Evolutionary conservation across 2,329 filamentous ascomycete genomes (phyloP).

Genomic region (Xylaria sp.): DNA sequence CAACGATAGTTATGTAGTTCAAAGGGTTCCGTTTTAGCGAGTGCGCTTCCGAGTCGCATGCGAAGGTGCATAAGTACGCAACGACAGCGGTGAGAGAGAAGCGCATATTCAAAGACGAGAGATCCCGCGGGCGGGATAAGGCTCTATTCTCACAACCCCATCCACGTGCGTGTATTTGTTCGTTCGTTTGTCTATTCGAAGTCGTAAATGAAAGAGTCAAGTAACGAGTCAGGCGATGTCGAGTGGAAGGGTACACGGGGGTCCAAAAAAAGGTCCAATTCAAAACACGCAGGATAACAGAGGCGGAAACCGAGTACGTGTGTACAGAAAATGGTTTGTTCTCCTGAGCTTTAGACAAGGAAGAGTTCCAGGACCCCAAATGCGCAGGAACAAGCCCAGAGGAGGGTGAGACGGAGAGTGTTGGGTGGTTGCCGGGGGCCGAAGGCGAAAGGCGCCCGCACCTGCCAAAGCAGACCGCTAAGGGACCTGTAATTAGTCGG

Average conservation of each 20-base stretch:
- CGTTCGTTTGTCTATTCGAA: neutral
- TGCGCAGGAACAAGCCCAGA: slow-evolving; percentile 23
- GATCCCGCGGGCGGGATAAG: slow-evolving; percentile 43
- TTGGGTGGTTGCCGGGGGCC: slow-evolving; percentile 32
- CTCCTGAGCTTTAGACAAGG: slow-evolving; percentile 8
- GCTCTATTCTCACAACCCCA: slow-evolving; percentile 44
- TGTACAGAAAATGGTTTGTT: slow-evolving; percentile 5
- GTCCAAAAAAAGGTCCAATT: slow-evolving; percentile 7
- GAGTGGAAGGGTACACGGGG: slow-evolving; percentile 18
- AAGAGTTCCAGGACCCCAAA: slow-evolving; percentile 3
- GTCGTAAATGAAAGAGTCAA: neutral
- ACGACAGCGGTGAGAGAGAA: slow-evolving; percentile 45
- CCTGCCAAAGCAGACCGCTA: slow-evolving; percentile 2
- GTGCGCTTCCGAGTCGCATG: slow-evolving; percentile 63
- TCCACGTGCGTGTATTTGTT: slow-evolving; percentile 28
- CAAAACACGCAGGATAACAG: slow-evolving; percentile 21
- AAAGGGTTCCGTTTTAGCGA: slow-evolving; percentile 82
- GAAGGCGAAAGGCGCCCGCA: slow-evolving; percentile 6
- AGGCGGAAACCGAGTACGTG: neutral
- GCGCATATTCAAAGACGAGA: slow-evolving; percentile 45
- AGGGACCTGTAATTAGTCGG: neutral
- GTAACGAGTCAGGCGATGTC: slow-evolving; percentile 9
- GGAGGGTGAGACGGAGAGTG: slow-evolving; percentile 31
- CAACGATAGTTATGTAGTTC: slow-evolving; percentile 76
- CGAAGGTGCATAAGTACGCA: slow-evolving; percentile 47